A percentile compares a stretch with the other conserved stretches of the same genome.
These are phyloP conservation scores for Cicer cuneatum DNA, from an alignment of 306 rosid species.

Conservation along the genomic window DNA sequence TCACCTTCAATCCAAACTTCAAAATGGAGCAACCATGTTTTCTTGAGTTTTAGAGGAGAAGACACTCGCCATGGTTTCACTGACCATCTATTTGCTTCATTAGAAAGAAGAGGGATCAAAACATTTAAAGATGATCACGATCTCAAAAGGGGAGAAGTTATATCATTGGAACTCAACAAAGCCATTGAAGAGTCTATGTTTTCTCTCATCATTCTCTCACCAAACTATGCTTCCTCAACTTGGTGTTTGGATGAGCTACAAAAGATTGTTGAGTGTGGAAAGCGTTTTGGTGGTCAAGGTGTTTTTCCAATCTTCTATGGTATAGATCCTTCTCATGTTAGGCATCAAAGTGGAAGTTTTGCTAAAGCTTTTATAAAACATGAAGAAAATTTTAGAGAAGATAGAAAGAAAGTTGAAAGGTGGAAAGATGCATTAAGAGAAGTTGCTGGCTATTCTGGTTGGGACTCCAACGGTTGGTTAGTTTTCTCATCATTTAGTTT, in stretches of 20 bases:
- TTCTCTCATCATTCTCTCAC: slow-evolving; percentile 45
- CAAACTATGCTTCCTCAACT: slow-evolving; percentile 48
- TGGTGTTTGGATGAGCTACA: slow-evolving; percentile 52
- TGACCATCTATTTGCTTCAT: slow-evolving; percentile 46
- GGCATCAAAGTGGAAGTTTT: slow-evolving; percentile 45
- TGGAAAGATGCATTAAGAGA: slow-evolving; percentile 49
- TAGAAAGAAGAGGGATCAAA: slow-evolving; percentile 44
- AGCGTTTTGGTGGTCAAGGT: slow-evolving; percentile 15
- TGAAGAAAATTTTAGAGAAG: slow-evolving; percentile 39
- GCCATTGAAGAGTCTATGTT: slow-evolving; percentile 49
- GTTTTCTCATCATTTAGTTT: slow-evolving; percentile 18
- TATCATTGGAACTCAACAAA: slow-evolving; percentile 42
- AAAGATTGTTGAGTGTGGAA: slow-evolving; percentile 45
- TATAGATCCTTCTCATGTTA: slow-evolving; percentile 50
- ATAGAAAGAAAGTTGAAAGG: slow-evolving; percentile 30
- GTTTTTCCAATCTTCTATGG: slow-evolving; percentile 50
- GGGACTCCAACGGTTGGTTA: slow-evolving; percentile 47
- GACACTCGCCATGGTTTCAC: slow-evolving; percentile 48
- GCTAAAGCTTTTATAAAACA: slow-evolving; percentile 39
- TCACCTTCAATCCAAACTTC: not conserved
- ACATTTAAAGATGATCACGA: slow-evolving; percentile 47
- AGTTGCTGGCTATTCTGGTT: slow-evolving; percentile 49
- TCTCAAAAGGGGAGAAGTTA: slow-evolving; percentile 40
- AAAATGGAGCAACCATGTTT: slow-evolving; percentile 46
- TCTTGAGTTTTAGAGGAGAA: slow-evolving; percentile 47